Conservation (phyloP, 2,329 filamentous ascomycete species). For the Aspergillus pseudoglaucus region DNA sequence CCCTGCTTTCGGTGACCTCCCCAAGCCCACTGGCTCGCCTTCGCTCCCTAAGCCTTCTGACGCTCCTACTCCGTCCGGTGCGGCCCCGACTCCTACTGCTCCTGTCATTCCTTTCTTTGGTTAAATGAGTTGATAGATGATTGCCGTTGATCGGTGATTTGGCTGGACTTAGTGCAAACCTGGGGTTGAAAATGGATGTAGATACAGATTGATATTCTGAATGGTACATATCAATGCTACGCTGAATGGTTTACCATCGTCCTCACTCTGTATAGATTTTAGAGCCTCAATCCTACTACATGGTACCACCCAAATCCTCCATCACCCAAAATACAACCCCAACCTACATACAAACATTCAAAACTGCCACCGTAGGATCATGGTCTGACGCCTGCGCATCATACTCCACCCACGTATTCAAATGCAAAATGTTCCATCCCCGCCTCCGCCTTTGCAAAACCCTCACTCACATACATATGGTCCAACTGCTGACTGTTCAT, state of each 20-base stretch:
- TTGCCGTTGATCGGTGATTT: not conserved
- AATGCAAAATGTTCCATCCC: slow-evolving; percentile 60
- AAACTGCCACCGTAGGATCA: slow-evolving; percentile 59
- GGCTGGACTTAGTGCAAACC: not conserved
- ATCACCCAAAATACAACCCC: not conserved
- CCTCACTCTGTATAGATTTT: not conserved
- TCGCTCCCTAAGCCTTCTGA: not conserved
- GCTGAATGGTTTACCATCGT: too few relatives aligned
- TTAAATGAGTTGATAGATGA: not conserved
- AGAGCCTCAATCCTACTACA: not conserved
- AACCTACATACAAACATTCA: slow-evolving; percentile 50
- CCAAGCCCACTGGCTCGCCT: not conserved
- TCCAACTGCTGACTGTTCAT: slow-evolving; percentile 65
- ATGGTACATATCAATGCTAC: too few relatives aligned
- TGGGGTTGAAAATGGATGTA: too few relatives aligned
- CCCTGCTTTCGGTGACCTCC: not conserved
- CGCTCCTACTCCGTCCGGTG: not conserved
- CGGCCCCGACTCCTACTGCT: not conserved
- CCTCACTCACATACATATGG: slow-evolving; percentile 60
- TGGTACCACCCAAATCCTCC: not conserved
- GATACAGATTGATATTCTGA: too few relatives aligned
- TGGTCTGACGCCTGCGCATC: slow-evolving; percentile 59
- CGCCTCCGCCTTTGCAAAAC: slow-evolving; percentile 37
- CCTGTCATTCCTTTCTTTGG: not conserved
- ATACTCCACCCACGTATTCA: slow-evolving; percentile 61